Evolutionary conservation across 1,284 basidiomycete genomes (phyloP).

Genomic region (Amylostereum chailletii): DNA sequence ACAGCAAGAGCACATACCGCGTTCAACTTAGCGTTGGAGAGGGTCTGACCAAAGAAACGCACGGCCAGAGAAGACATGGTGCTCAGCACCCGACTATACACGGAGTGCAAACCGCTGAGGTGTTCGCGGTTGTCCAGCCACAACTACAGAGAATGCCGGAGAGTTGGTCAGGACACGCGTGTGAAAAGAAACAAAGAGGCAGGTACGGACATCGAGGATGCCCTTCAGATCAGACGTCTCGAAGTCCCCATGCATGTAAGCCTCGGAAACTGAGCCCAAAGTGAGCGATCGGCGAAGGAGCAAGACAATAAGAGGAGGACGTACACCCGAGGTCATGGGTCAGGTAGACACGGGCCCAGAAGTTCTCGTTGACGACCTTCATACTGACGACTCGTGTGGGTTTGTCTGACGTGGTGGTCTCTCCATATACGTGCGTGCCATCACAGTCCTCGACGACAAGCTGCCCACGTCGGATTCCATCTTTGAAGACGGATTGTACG

Average conservation of each 20-base stretch:
- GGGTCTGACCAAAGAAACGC: slow-evolving; percentile 15
- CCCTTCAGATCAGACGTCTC: slow-evolving; percentile 56
- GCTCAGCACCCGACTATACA: slow-evolving; percentile 13
- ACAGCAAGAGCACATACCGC: background rate
- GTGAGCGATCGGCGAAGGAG: background rate
- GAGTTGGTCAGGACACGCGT: background rate
- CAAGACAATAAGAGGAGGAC: background rate
- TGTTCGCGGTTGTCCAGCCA: slow-evolving; percentile 52
- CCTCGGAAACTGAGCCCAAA: slow-evolving; percentile 48
- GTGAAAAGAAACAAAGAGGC: background rate
- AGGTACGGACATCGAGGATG: slow-evolving; percentile 25
- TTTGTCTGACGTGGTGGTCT: slow-evolving; percentile 6
- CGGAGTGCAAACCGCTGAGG: slow-evolving; percentile 13
- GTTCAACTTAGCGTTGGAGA: slow-evolving; percentile 14
- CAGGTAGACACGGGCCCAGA: slow-evolving; percentile 58
- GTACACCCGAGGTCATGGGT: slow-evolving; percentile 48
- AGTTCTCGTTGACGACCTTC: slow-evolving; percentile 49
- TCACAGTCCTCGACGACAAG: background rate
- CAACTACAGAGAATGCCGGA: slow-evolving; percentile 30
- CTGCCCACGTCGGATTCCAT: background rate
- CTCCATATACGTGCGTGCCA: background rate
- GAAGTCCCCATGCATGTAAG: slow-evolving; percentile 69
- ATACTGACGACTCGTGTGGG: slow-evolving; percentile 19
- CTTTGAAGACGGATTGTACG: background rate
- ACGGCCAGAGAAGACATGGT: slow-evolving; percentile 11